Evolutionary conservation across 106 monocot genomes (phyloP).

Genomic region (Platanthera guangdongensis): DNA sequence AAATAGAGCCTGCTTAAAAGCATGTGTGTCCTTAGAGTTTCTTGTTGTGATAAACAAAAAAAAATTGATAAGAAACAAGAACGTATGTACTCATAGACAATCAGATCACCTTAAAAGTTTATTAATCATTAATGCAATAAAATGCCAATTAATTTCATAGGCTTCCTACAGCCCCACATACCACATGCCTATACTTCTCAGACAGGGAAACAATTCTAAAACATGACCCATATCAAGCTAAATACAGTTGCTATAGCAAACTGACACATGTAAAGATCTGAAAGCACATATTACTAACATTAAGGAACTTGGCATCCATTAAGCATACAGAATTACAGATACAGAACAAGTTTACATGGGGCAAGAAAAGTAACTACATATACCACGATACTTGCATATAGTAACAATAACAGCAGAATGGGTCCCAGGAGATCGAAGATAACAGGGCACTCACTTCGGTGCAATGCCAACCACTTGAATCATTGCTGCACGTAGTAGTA

Average conservation of each 20-base stretch:
- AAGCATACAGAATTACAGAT: not conserved
- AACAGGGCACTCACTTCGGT: conserved; percentile 7
- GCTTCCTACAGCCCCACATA: not conserved
- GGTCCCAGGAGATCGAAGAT: not conserved
- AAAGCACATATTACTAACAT: conserved; percentile 1
- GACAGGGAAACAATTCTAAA: not conserved
- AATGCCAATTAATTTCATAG: not conserved
- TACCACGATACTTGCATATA: not conserved
- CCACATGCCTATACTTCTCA: not conserved
- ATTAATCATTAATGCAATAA: not conserved
- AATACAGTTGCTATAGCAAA: not conserved
- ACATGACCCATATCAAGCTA: not conserved
- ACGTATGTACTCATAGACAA: not conserved
- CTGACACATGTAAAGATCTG: not conserved
- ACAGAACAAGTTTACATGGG: not conserved
- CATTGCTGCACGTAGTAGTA: conserved; percentile 7
- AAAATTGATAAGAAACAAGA: not conserved
- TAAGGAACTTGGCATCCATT: not conserved
- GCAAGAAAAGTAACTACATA: not conserved
- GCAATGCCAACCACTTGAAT: not conserved
- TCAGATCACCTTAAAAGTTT: not conserved
- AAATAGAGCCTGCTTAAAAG: not conserved
- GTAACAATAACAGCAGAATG: not conserved
- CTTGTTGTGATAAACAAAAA: not conserved
- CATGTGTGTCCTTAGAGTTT: not conserved